phyloP scores from a whole-genome alignment of 1,284 basidiomycete species.

The Schizophyllum commune region DNA sequence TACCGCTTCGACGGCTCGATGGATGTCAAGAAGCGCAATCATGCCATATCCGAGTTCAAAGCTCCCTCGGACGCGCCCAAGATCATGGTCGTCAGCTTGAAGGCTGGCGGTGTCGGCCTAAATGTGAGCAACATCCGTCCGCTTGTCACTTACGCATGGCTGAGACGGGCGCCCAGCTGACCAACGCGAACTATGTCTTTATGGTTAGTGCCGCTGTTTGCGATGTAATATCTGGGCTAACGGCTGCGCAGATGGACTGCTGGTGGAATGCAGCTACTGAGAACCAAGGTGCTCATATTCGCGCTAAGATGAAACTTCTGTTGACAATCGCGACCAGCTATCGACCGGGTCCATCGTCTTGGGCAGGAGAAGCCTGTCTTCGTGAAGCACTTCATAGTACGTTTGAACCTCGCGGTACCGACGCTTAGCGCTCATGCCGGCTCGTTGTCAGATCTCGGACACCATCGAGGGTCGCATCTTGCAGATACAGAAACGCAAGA shows the following conservation, averaged over 20 bases:
- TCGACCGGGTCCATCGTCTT: constrained; percentile 76
- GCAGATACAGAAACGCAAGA: constrained; percentile 86
- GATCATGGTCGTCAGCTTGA: constrained; percentile 83
- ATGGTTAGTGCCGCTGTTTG: constrained; percentile 47
- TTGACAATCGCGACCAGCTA: constrained; percentile 35
- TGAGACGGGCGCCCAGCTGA: constrained; percentile 40
- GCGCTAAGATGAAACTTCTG: constrained; percentile 1
- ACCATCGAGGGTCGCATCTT: constrained; percentile 80
- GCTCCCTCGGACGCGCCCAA: constrained; percentile 58
- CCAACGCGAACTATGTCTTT: constrained; percentile 77
- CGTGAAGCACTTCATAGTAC: constrained; percentile 86
- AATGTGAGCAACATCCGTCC: constrained; percentile 45
- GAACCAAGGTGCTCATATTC: constrained; percentile 64
- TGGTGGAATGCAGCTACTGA: constrained; percentile 94
- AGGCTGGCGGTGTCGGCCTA: constrained; percentile 90
- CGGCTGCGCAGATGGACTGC: constrained; percentile 72
- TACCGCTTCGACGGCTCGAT: constrained; percentile 93
- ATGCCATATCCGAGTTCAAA: constrained; percentile 73
- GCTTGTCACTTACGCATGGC: background rate
- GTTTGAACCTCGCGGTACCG: constrained; percentile 16
- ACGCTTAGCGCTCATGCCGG: constrained; percentile 1
- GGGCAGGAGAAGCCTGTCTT: constrained; percentile 83
- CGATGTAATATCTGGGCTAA: constrained; percentile 3
- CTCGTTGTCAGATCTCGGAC: constrained; percentile 41
- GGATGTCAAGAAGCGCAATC: constrained; percentile 78